Conservation (phyloP, 2,329 filamentous ascomycete genomes). For the Thelonectria blattea region DNA sequence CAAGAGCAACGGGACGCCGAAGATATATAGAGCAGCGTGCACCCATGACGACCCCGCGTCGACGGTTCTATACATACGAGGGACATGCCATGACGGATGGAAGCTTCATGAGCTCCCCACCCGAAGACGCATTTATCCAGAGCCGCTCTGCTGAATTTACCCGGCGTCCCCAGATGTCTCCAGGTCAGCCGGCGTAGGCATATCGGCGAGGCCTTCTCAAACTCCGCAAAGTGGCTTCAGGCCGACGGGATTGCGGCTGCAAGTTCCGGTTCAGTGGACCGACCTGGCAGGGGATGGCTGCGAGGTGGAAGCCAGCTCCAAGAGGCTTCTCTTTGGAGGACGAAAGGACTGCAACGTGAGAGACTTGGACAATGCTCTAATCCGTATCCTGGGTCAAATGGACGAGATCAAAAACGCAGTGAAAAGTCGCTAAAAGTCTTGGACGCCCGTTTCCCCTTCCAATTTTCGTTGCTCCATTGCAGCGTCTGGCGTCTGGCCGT, state of each 20-base stretch:
- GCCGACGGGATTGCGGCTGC: conserved; percentile 23
- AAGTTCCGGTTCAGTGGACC: conserved; percentile 19
- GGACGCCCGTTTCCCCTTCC: conserved; percentile 71
- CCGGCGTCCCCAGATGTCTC: conserved; percentile 25
- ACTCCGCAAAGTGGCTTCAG: conserved; percentile 20
- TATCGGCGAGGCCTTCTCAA: background rate
- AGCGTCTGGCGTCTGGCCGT: conserved; percentile 36
- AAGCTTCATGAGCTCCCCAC: conserved; percentile 11
- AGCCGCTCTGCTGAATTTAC: conserved; percentile 28
- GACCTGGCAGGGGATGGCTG: background rate
- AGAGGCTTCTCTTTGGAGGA: background rate
- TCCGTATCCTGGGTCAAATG: background rate
- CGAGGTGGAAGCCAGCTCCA: background rate
- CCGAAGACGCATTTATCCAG: conserved; percentile 32
- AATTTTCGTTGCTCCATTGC: conserved; percentile 28
- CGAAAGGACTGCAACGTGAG: background rate
- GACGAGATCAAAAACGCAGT: background rate
- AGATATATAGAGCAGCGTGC: conserved; percentile 14
- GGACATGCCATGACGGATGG: conserved; percentile 3
- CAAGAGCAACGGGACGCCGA: background rate
- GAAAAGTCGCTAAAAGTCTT: conserved; percentile 64
- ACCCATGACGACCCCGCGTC: conserved; percentile 26
- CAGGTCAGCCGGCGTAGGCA: background rate
- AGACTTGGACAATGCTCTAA: too few relatives aligned
- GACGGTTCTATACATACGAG: conserved; percentile 15